Base-by-base conservation (phyloP, 2,329 filamentous ascomycete genomes). In the Fusarium protoensiforme region DNA sequence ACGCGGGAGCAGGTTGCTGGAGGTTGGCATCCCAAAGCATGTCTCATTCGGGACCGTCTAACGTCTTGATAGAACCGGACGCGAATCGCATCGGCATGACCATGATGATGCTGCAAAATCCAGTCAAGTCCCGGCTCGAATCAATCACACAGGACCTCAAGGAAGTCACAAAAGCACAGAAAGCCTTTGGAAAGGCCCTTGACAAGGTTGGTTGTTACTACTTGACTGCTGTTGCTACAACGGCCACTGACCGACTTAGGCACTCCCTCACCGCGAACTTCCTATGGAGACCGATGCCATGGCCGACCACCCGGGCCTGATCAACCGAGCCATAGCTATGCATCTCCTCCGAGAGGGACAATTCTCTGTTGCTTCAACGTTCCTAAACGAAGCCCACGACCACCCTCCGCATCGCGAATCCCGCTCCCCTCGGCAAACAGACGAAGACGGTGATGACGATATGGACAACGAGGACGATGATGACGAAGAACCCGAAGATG, bases 311-410 rank as follows among this genome's bases (percentile, higher is more conserved):
- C 89, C 93, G 5, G 86, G 88, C 18, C 87, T 98, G 14, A 94
- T 98, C 80, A 97, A 98, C 83, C 91, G 95, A 65, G 96, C 96
- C 8, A 97, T 99, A 76, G 94, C 94, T 11, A 98, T 98, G 95
- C 96, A 99, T 80, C 89, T 99, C 24, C 88, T 99, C 41, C 93
- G 96, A 43, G 96, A 98, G 84, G 96, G 96, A 57, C 93, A 98
- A 80, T 99, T 99, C 82, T 88, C 88, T 24, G 95, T 98, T 3
- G 96, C 96, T 14, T 91, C 92, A 18, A 94, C 92, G 2, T 98
- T 99, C 77, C 90, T 98, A 57, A 85, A 88, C 16, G 96, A 98
- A 85, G 90, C 85, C 18, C 83, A 85, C 67, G 81, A 85, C 48
- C 80, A 83, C n/a, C 78, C 79, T 43, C 70, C 33, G 41, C 75